Evolutionary conservation across 345 rosid genomes (phyloP).

Genomic region (Streptanthus diversifolius): DNA sequence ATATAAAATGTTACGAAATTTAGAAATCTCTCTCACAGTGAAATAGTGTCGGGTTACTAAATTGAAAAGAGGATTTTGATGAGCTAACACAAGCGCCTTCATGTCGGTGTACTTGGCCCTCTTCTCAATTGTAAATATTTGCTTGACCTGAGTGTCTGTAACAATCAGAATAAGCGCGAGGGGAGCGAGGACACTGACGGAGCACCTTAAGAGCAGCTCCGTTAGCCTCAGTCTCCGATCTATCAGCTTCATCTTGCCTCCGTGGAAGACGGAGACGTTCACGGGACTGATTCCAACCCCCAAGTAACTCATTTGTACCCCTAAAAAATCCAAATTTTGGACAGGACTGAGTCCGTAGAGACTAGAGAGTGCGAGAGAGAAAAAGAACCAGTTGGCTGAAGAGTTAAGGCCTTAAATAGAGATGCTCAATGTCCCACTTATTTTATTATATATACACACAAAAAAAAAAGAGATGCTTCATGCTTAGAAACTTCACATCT

Average conservation of each 20-base stretch:
- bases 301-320: slow-evolving; percentile 44
- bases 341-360: not conserved
- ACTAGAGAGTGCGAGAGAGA: not conserved
- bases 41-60: not conserved
- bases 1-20: not conserved
- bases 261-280: slow-evolving; percentile 53
- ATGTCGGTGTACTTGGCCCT: slow-evolving; percentile 77
- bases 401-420: slow-evolving; percentile 18
- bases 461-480: not conserved
- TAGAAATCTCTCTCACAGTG: not conserved
- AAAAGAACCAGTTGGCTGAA: not conserved
- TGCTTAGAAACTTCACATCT: slow-evolving; percentile 22
- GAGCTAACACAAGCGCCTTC: slow-evolving; percentile 81
- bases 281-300: slow-evolving; percentile 71
- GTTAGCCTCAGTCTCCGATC: slow-evolving; percentile 67
- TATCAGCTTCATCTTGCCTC: slow-evolving; percentile 47
- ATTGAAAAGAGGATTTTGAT: not conserved
- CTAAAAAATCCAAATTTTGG: slow-evolving; percentile 1
- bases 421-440: not conserved
- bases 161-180: slow-evolving; percentile 64
- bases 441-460: too few species aligned
- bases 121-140: slow-evolving; percentile 69
- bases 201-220: slow-evolving; percentile 70
- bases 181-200: slow-evolving; percentile 52
- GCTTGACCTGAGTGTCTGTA: slow-evolving; percentile 66